A percentile compares a stretch with the other conserved stretches of the same genome.
Evolutionary conservation across 306 rosid genomes (phyloP).

Genomic region (Purshia tridentata): DNA sequence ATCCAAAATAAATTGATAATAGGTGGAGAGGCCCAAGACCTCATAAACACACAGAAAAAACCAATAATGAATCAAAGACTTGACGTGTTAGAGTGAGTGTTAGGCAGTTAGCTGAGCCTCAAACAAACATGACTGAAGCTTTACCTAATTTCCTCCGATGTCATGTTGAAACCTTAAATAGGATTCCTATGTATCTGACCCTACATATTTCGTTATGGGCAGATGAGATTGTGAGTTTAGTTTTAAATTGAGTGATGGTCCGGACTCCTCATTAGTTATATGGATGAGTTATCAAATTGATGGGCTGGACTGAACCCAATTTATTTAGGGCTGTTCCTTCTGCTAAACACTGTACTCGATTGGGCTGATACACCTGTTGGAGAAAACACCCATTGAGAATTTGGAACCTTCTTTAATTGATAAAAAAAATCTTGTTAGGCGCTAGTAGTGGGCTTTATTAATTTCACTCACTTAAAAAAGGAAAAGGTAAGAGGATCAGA

Average conservation of each 20-base stretch:
- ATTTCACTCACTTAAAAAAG: not conserved
- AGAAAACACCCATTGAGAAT: not conserved
- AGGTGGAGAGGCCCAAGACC: too few species aligned
- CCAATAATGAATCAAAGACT: not conserved
- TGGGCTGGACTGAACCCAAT: not conserved
- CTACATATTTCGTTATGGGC: not conserved
- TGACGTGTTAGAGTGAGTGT: not conserved
- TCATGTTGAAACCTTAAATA: not conserved
- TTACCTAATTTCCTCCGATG: not conserved
- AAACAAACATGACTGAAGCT: not conserved
- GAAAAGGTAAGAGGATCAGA: not conserved
- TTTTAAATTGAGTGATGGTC: too few species aligned
- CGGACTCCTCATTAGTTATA: too few species aligned
- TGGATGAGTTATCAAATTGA: too few species aligned
- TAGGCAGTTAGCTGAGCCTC: conserved; percentile 1
- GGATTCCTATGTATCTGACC: not conserved
- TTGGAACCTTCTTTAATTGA: not conserved
- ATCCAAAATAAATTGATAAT: too few species aligned
- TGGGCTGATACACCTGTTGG: not conserved
- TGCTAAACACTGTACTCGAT: not conserved
- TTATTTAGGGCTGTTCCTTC: not conserved
- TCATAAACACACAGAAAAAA: too few species aligned
- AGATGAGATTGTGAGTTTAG: too few species aligned
- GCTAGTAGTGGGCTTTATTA: not conserved
- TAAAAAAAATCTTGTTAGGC: not conserved